Base-by-base conservation (phyloP, 495 filamentous ascomycete genomes). In the Penicillium nucicola region DNA sequence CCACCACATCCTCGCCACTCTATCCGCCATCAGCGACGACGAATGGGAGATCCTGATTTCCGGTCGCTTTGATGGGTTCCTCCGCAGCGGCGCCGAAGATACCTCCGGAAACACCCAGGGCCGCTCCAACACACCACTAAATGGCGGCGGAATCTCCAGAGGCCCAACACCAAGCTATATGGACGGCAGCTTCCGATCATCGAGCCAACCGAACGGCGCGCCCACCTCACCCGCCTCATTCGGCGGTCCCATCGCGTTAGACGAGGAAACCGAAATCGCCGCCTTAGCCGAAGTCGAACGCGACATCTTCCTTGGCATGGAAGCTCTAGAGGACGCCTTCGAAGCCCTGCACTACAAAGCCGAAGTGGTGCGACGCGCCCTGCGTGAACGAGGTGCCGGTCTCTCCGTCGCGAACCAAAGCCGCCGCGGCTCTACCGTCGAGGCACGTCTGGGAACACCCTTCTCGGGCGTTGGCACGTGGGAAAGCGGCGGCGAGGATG, bases 11-110 rank as follows among this genome's bases (percentile, higher is more conserved):
- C 82, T 99, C 18, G 82, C 86, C 22, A 97, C 93, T 1, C 82
- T 99, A 23, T 84, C 90, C 14, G 85, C 86, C 33, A 90, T 99
- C 60, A 90, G 82, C 56, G 78, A 85, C 22, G 84, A 83, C 13
- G 95, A 99, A 64, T 97, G 95, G 91, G 95, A 99, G 33, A 92
- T 99, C 35, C 80, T 99, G 25, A 89, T 86, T 22, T 97, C 92
- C 0, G 95, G 95, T 20, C 89, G 92, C 32, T 97, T 99, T 61
- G 93, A 98, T 63, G 92, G 92, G 4, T 97, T 98, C 72, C 81
- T 98, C 15, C 93, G 92, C 82, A 92, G 88, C 36, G 92, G 92
- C n/a, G 89, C 87, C 28, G 91, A 96, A 57, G 80, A 80, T 48
- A 55, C 73, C 11, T 41, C 56, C 32, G 42, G 41, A 31, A 56